These are phyloP conservation scores for Alternaria infectoria DNA, from an alignment of 2,329 filamentous ascomycete genomes.

Conservation along the genomic window DNA sequence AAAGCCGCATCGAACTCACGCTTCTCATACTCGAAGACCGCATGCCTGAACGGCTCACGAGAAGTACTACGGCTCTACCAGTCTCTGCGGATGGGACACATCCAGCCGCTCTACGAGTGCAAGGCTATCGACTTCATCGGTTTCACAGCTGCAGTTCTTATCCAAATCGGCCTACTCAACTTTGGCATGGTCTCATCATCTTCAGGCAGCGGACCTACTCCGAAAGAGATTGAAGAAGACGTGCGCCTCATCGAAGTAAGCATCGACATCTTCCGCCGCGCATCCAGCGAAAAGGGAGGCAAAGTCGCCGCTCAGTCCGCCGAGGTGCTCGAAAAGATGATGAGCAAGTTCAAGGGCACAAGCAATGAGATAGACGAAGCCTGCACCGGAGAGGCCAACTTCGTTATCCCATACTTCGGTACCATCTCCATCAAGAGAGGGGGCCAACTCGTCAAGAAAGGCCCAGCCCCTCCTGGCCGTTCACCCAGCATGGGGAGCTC, in stretches of 20 bases:
- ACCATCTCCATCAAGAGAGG: conserved; percentile 48
- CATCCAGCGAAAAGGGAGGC: conserved; percentile 50
- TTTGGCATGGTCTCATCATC: conserved; percentile 28
- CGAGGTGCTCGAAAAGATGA: conserved; percentile 48
- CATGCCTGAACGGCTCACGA: conserved; percentile 51
- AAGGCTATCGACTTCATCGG: conserved; percentile 56
- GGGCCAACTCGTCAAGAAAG: conserved; percentile 21
- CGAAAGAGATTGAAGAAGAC: conserved; percentile 44
- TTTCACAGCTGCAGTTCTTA: conserved; percentile 54
- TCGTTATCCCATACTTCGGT: conserved; percentile 52
- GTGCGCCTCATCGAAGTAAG: conserved; percentile 48
- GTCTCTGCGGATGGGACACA: conserved; percentile 42
- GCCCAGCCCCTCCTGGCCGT: not conserved
- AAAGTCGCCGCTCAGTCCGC: conserved; percentile 50
- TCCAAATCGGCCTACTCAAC: conserved; percentile 52
- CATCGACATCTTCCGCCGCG: conserved; percentile 51
- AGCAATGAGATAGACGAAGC: conserved; percentile 9
- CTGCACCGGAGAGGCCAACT: conserved; percentile 26
- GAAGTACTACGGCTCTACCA: conserved; percentile 51
- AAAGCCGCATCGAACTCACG: conserved; percentile 46
- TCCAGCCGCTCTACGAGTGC: conserved; percentile 53
- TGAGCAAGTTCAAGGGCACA: conserved; percentile 33
- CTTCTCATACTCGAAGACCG: conserved; percentile 48
- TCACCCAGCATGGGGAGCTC: conserved; percentile 2
- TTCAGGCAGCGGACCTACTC: conserved; percentile 7